These are phyloP conservation scores for Ceratobasidium sp. DNA, from an alignment of 1,284 basidiomycete species.

Conservation along the genomic window DNA sequence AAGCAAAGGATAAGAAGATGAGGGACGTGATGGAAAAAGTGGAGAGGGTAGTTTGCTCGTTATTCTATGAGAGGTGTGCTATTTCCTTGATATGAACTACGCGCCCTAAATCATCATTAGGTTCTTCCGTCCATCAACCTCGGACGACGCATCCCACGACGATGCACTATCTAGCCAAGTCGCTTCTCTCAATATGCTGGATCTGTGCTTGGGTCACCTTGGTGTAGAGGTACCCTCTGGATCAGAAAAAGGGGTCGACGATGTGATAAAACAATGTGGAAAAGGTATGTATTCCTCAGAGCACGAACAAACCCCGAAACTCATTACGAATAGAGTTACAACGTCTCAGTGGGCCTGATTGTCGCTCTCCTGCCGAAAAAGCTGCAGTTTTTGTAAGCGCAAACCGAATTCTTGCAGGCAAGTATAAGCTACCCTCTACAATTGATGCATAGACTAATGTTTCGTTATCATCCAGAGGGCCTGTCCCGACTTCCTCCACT, in stretches of 20 bases:
- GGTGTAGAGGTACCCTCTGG: slow-evolving; percentile 74
- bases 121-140: slow-evolving; percentile 73
- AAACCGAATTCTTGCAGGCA: slow-evolving; percentile 86
- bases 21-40: slow-evolving; percentile 76
- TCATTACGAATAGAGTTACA: slow-evolving; percentile 69
- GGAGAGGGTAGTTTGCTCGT: slow-evolving; percentile 74
- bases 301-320: slow-evolving; percentile 28
- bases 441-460: neutral
- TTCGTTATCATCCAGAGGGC: slow-evolving; percentile 65
- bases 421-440: slow-evolving; percentile 50
- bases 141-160: slow-evolving; percentile 87
- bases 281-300: slow-evolving; percentile 64
- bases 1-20: slow-evolving; percentile 55
- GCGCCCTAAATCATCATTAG: slow-evolving; percentile 55
- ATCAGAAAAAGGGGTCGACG: slow-evolving; percentile 62
- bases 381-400: slow-evolving; percentile 82
- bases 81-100: neutral
- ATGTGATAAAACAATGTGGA: slow-evolving; percentile 80
- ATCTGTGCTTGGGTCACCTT: slow-evolving; percentile 86
- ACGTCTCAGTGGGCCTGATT: slow-evolving; percentile 69
- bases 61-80: slow-evolving; percentile 78
- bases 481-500: slow-evolving; percentile 76
- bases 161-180: slow-evolving; percentile 88
- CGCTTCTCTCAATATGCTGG: slow-evolving; percentile 89
- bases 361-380: slow-evolving; percentile 82